Evolutionary conservation across 1,284 basidiomycete genomes (phyloP).

Genomic region (Retiboletus fuscus): DNA sequence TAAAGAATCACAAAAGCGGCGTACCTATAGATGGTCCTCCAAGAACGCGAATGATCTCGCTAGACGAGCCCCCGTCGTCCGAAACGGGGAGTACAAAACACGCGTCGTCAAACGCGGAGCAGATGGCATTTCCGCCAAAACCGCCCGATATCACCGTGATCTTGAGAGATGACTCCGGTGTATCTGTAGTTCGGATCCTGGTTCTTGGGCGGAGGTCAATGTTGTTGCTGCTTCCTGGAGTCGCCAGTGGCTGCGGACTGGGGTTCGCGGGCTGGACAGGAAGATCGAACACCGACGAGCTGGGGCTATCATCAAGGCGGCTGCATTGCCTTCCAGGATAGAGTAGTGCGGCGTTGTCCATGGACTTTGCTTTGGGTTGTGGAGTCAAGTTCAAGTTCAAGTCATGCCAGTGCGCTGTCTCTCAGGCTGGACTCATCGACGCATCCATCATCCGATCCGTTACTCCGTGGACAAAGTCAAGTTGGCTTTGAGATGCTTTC

Average conservation of each 20-base stretch:
- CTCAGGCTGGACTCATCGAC: too few species aligned
- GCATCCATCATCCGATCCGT: too few species aligned
- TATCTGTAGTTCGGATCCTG: constrained; percentile 20
- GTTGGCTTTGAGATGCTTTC: too few species aligned
- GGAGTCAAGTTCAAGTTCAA: not conserved
- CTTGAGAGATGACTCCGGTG: constrained; percentile 46
- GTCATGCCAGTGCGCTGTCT: not conserved
- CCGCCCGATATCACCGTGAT: constrained; percentile 82
- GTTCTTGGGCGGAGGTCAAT: constrained; percentile 21
- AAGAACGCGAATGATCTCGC: constrained; percentile 85
- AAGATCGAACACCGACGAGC: constrained; percentile 79
- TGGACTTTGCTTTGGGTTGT: constrained; percentile 14
- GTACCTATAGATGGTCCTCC: constrained; percentile 85
- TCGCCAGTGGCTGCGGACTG: constrained; percentile 36
- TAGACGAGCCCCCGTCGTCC: constrained; percentile 88
- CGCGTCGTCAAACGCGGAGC: constrained; percentile 75
- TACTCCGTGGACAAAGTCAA: too few species aligned
- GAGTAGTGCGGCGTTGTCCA: constrained; percentile 37
- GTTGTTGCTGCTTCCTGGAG: constrained; percentile 22
- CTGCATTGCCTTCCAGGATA: constrained; percentile 21
- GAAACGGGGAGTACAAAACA: constrained; percentile 86
- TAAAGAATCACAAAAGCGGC: constrained; percentile 16
- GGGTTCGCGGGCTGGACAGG: constrained; percentile 58
- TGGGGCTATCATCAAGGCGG: constrained; percentile 60
- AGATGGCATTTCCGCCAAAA: constrained; percentile 86